Evolutionary conservation across 768 basidiomycete species (phyloP).

Genomic region (Holtermannia corniformis): DNA sequence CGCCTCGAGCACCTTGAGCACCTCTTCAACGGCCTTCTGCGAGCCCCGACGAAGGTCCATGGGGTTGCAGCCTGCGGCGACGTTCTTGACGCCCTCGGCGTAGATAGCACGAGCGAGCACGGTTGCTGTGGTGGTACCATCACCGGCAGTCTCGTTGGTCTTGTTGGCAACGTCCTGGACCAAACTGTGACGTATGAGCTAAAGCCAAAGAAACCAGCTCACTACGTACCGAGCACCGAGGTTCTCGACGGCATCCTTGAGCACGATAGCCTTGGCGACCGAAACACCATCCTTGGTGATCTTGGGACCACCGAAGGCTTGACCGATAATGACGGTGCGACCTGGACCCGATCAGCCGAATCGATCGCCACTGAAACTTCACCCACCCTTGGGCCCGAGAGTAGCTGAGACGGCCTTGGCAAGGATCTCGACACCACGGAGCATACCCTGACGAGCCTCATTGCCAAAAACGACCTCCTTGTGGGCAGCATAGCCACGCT

Average conservation of each 20-base stretch:
- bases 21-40: slow-evolving; percentile 91
- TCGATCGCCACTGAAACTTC: not conserved
- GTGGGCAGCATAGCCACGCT: slow-evolving; percentile 47
- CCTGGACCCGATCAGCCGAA: slow-evolving; percentile 45
- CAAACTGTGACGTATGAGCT: slow-evolving; percentile 49
- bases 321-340: slow-evolving; percentile 85
- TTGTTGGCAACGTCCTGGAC: slow-evolving; percentile 93
- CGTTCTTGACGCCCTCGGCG: slow-evolving; percentile 97
- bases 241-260: slow-evolving; percentile 98
- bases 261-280: slow-evolving; percentile 84
- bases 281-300: slow-evolving; percentile 99
- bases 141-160: slow-evolving; percentile 94
- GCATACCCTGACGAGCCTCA: slow-evolving; percentile 83
- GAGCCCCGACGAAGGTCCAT: slow-evolving; percentile 99
- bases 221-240: slow-evolving; percentile 92
- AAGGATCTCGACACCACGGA: slow-evolving; percentile 91
- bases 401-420: slow-evolving; percentile 96
- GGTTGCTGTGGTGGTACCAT: slow-evolving; percentile 96
- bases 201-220: slow-evolving; percentile 34
- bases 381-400: slow-evolving; percentile 80
- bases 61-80: slow-evolving; percentile 97
- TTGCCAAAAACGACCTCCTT: slow-evolving; percentile 97
- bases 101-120: slow-evolving; percentile 96
- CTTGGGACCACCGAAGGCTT: slow-evolving; percentile 51
- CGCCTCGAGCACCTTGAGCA: slow-evolving; percentile 77